These are phyloP conservation scores for Cyathus striatus DNA, from an alignment of 768 basidiomycete genomes.

Conservation along the genomic window DNA sequence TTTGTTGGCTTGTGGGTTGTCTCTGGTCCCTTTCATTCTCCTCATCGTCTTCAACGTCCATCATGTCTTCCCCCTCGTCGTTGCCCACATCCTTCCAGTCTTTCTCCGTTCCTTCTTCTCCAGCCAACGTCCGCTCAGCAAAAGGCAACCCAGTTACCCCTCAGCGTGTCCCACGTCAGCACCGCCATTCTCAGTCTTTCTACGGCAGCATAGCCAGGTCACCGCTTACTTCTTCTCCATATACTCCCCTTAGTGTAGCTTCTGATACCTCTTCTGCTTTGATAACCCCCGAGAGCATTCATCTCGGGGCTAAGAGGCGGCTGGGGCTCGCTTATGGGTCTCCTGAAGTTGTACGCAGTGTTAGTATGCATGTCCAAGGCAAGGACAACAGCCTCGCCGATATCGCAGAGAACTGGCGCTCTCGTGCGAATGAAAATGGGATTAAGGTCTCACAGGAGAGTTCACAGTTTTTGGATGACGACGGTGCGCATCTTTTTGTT, in stretches of 20 bases:
- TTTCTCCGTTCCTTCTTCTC: slow-evolving; percentile 43
- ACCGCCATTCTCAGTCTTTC: slow-evolving; percentile 19
- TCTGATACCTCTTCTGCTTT: slow-evolving; percentile 53
- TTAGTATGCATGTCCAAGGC: slow-evolving; percentile 10
- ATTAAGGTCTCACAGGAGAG: slow-evolving; percentile 65
- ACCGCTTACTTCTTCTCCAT: slow-evolving; percentile 60
- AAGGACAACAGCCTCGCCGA: slow-evolving; percentile 51
- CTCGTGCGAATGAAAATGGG: slow-evolving; percentile 64
- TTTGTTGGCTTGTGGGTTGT: too few species aligned
- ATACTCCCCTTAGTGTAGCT: slow-evolving; percentile 66
- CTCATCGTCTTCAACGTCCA: slow-evolving; percentile 10
- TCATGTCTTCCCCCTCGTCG: slow-evolving; percentile 1
- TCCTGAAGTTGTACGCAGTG: slow-evolving; percentile 33
- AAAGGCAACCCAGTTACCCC: slow-evolving; percentile 56
- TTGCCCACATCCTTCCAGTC: slow-evolving; percentile 14
- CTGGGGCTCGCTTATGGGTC: slow-evolving; percentile 33
- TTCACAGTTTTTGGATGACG: too few species aligned
- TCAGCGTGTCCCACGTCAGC: slow-evolving; percentile 51
- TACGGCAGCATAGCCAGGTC: slow-evolving; percentile 37
- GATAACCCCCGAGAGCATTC: slow-evolving; percentile 54
- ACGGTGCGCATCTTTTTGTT: slow-evolving; percentile 13
- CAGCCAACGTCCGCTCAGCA: slow-evolving; percentile 34
- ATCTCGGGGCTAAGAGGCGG: slow-evolving; percentile 32
- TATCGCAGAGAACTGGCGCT: slow-evolving; percentile 67
- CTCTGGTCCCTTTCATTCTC: slow-evolving; percentile 18